Evolutionary conservation across 345 rosid species (phyloP).

Genomic region (Mallotus nudiflorus): DNA sequence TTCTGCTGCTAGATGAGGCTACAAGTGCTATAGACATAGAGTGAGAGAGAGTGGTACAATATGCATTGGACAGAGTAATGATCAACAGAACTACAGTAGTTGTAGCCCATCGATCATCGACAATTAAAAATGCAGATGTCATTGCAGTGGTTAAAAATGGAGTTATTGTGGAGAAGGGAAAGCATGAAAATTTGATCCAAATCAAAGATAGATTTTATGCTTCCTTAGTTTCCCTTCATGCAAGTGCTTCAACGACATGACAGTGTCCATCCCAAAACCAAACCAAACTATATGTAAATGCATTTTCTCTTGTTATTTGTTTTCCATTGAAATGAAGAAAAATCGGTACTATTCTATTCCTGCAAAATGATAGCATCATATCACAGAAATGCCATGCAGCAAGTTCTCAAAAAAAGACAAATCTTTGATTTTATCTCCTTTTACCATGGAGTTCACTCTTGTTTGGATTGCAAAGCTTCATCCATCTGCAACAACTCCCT

Average conservation of each 20-base stretch:
- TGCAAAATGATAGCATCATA: too few relatives aligned
- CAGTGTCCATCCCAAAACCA: too few relatives aligned
- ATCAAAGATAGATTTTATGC: constrained; percentile 58
- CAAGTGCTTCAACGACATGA: constrained; percentile 35
- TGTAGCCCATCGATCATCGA: constrained; percentile 69
- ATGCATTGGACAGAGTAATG: constrained; percentile 65
- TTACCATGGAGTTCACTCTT: too few relatives aligned
- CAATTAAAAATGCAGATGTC: constrained; percentile 62
- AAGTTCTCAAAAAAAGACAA: too few relatives aligned
- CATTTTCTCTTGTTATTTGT: too few relatives aligned
- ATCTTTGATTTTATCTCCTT: too few relatives aligned
- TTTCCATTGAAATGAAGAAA: too few relatives aligned
- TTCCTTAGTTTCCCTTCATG: constrained; percentile 63
- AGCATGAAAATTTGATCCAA: constrained; percentile 53
- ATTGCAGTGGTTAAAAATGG: constrained; percentile 72
- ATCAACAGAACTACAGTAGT: constrained; percentile 65
- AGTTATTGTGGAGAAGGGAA: constrained; percentile 62
- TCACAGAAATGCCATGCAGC: too few relatives aligned
- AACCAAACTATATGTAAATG: too few relatives aligned
- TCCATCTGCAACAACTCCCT: too few relatives aligned
- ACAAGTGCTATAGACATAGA: constrained; percentile 77
- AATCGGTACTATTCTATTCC: too few relatives aligned
- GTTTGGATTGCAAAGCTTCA: too few relatives aligned
- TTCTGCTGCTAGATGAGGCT: constrained; percentile 71
- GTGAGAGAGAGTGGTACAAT: constrained; percentile 75